These are phyloP conservation scores for Parsonsia alboflavescens DNA, from an alignment of 257 asterid genomes.

Conservation along the genomic window DNA sequence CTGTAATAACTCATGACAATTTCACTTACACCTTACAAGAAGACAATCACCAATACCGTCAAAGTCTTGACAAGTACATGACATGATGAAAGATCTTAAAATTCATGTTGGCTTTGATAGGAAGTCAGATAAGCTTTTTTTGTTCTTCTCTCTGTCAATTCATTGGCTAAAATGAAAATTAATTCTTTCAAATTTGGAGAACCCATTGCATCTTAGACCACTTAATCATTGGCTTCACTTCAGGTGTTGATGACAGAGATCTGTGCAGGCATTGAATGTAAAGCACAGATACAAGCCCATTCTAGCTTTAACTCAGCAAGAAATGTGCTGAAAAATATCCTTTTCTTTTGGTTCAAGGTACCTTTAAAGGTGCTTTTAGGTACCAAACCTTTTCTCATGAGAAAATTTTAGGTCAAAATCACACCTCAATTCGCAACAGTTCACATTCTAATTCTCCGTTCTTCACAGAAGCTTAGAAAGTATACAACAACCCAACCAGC, in stretches of 20 bases:
- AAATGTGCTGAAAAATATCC: not conserved
- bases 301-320: not conserved
- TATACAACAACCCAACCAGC: not conserved
- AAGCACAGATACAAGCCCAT: not conserved
- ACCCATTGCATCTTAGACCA: not conserved
- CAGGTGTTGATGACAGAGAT: not conserved
- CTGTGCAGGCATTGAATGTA: not conserved
- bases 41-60: not conserved
- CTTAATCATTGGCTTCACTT: not conserved
- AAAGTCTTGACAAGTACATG: not conserved
- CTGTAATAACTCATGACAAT: too few species aligned
- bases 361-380: not conserved
- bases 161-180: not conserved
- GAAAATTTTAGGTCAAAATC: not conserved
- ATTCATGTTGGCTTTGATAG: not conserved
- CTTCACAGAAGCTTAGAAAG: not conserved
- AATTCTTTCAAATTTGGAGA: not conserved
- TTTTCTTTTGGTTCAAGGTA: not conserved
- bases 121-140: not conserved
- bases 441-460: not conserved
- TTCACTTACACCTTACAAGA: not conserved
- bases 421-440: not conserved
- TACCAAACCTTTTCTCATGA: not conserved
- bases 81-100: not conserved
- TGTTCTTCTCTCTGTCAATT: not conserved